Conservation (phyloP, 148 eudicot genomes). For the Chenopodium album region DNA sequence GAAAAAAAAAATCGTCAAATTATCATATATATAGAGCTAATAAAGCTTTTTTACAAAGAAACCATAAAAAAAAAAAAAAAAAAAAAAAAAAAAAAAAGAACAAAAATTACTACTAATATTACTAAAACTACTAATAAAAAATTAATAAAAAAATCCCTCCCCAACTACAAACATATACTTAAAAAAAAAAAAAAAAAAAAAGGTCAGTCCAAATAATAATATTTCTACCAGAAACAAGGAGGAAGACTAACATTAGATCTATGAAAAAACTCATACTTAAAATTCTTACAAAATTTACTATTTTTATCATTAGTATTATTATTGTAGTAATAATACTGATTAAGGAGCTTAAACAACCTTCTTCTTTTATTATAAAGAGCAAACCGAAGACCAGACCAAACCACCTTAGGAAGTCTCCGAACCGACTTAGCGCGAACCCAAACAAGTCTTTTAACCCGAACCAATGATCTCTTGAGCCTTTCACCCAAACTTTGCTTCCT, state of each 20-base stretch:
- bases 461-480: conserved; percentile 44
- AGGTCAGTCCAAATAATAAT: neutral
- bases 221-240: conserved; percentile 21
- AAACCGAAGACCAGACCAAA: conserved; percentile 55
- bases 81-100: no score
- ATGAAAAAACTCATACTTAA: conserved; percentile 22
- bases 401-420: conserved; percentile 42
- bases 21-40: no score
- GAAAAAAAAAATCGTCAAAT: no score
- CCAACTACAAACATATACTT: neutral
- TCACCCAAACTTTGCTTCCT: conserved; percentile 56
- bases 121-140: no score
- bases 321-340: conserved; percentile 19
- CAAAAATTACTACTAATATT: no score
- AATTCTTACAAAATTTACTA: conserved; percentile 7
- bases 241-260: neutral
- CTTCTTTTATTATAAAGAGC: conserved; percentile 28
- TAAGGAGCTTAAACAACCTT: conserved; percentile 25
- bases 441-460: conserved; percentile 45
- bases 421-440: conserved; percentile 49
- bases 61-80: no score
- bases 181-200: neutral
- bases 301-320: neutral
- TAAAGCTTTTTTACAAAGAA: no score
- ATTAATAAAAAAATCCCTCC: neutral